phyloP scores from a whole-genome alignment of 83 land plant species.

The Picea abies region DNA sequence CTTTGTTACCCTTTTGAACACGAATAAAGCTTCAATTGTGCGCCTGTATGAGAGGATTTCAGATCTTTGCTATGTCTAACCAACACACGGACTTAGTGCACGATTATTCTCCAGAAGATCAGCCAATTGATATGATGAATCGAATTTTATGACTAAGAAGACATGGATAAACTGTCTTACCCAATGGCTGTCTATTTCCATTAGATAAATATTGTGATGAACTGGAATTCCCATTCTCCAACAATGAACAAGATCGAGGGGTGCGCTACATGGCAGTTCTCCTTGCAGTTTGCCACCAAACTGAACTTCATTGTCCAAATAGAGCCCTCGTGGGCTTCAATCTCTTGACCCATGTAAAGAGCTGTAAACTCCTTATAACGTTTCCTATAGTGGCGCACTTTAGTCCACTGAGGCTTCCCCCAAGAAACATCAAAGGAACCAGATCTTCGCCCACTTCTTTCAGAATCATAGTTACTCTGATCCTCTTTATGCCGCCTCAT shows the following conservation, averaged over 20 bases:
- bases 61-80: no score
- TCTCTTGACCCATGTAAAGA: conserved; percentile 81
- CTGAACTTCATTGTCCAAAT: conserved; percentile 93
- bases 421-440: conserved; percentile 12
- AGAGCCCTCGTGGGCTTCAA: conserved; percentile 90
- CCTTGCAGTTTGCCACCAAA: conserved; percentile 75
- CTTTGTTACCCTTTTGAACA: no score
- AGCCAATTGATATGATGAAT: background rate
- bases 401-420: conserved; percentile 46
- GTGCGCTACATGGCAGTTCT: conserved; percentile 70
- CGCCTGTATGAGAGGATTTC: no score
- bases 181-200: conserved; percentile 22
- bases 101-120: no score
- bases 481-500: conserved; percentile 5
- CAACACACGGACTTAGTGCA: no score
- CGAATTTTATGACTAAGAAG: conserved; percentile 18
- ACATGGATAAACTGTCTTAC: conserved; percentile 23
- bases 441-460: background rate
- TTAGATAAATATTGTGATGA: conserved; percentile 18
- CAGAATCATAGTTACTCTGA: background rate
- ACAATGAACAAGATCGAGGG: conserved; percentile 45
- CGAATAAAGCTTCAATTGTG: no score
- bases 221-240: conserved; percentile 28
- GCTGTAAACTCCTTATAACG: conserved; percentile 72
- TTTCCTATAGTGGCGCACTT: conserved; percentile 68